Conservation (phyloP, 2,329 filamentous ascomycete genomes). For the Scleromitrula shiraiana region DNA sequence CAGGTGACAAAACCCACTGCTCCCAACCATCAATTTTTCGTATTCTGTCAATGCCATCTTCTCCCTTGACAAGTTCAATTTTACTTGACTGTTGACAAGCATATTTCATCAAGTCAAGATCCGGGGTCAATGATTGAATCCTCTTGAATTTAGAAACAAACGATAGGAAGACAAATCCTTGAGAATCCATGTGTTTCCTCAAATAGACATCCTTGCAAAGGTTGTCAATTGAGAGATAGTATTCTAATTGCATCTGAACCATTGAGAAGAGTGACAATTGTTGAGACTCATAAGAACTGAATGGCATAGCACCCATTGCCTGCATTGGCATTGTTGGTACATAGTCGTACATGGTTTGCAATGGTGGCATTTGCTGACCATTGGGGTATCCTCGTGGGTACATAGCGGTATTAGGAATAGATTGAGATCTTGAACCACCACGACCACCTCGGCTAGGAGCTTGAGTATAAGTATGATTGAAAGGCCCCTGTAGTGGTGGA, state of each 20-base stretch:
- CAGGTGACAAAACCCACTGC: constrained; percentile 65
- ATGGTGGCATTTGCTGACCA: constrained; percentile 32
- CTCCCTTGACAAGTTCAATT: constrained; percentile 66
- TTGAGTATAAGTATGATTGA: constrained; percentile 27
- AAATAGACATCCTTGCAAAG: constrained; percentile 88
- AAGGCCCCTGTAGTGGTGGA: constrained; percentile 32
- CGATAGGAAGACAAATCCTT: constrained; percentile 78
- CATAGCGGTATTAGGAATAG: constrained; percentile 46
- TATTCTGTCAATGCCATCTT: constrained; percentile 72
- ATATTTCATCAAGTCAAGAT: constrained; percentile 64
- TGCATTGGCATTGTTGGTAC: constrained; percentile 41
- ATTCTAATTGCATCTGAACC: constrained; percentile 58
- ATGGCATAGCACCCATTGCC: constrained; percentile 50
- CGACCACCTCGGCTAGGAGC: constrained; percentile 34
- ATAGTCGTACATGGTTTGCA: constrained; percentile 51
- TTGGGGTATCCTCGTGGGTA: constrained; percentile 38
- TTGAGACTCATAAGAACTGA: constrained; percentile 49
- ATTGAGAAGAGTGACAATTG: constrained; percentile 31
- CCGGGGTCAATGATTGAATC: constrained; percentile 63
- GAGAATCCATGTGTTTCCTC: constrained; percentile 85
- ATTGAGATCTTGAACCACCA: constrained; percentile 50
- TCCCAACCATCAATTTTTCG: constrained; percentile 70
- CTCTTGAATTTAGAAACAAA: constrained; percentile 84
- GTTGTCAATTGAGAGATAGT: constrained; percentile 96
- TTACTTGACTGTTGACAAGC: constrained; percentile 65